Base-by-base conservation (phyloP, 768 basidiomycete species). In the Pholiota molesta region DNA sequence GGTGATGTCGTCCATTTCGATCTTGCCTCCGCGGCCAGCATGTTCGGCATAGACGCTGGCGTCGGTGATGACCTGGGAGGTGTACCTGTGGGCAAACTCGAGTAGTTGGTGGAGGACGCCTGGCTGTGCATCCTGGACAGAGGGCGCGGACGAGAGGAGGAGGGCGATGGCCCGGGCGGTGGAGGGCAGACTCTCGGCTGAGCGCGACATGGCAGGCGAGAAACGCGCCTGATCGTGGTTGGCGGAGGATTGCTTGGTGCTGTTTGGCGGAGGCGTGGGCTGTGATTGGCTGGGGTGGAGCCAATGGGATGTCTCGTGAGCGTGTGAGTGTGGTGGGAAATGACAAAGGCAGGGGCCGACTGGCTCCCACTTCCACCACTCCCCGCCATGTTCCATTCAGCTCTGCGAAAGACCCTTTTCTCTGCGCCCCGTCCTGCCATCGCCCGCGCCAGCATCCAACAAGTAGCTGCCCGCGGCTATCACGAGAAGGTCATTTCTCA, bases 401-500 rank as follows among this genome's bases (percentile, higher is more conserved):
- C 82, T 23, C 64, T 89, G 66, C 72, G 83, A 68, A 85, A 79
- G 67, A 71, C 86, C 52, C 65, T 85, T 45, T 74, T 85, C 71
- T 75, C 74, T 63, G 74, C 79, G 66, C 75, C 84, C 61, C 81
- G 84, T 65, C 77, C 81, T 39, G 75, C 66, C 55, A 68, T 77
- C 45, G 64, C 78, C 31, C 79, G 78, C 58, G 66, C 78, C 33
- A 71, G 76, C 28, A 57, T 82, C 11, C 75, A 81, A 3, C 86
- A 89, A n/a, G 71, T 83, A 19, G 73, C 84, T 57, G 79, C 83
- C 68, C 87, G 95, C 69, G 82, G 80, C 5, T 98, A 98, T 73
- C 96, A 98, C 73, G 94, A 96, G 75, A 97, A 98, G 71, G 97
- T 99, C 54, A 94, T 96, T 66, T 91, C 93, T 26, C 97, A 99